Evolutionary conservation across 768 basidiomycete species (phyloP).

Genomic region (Rhodotorula taiwanensis): DNA sequence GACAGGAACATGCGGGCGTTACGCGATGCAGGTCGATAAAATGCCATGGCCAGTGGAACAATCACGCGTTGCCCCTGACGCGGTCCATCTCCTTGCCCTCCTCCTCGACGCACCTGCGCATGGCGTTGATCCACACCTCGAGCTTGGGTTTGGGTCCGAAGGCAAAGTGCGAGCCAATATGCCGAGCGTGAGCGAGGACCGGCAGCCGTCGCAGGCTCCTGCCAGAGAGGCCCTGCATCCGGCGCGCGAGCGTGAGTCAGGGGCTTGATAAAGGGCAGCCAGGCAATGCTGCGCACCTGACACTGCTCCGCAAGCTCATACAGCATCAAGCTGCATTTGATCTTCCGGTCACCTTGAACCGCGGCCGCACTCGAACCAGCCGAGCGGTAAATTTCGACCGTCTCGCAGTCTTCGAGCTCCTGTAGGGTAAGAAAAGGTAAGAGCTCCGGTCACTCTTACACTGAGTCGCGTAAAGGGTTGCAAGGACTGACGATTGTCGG

Average conservation of each 20-base stretch:
- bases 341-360: slow-evolving; percentile 12
- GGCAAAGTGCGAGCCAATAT: slow-evolving; percentile 51
- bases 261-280: background rate
- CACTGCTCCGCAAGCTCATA: slow-evolving; percentile 62
- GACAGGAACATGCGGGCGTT: too few species aligned
- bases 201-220: slow-evolving; percentile 87
- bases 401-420: slow-evolving; percentile 32
- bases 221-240: slow-evolving; percentile 73
- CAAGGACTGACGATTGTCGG: slow-evolving; percentile 55
- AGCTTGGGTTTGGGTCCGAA: slow-evolving; percentile 42
- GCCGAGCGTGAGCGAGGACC: slow-evolving; percentile 79
- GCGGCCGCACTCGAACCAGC: background rate
- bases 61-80: slow-evolving; percentile 26
- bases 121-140: slow-evolving; percentile 73
- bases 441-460: too few species aligned
- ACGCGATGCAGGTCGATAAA: too few species aligned
- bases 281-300: slow-evolving; percentile 54
- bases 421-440: background rate
- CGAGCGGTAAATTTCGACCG: slow-evolving; percentile 10
- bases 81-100: slow-evolving; percentile 43
- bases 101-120: slow-evolving; percentile 64
- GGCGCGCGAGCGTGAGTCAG: background rate
- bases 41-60: background rate
- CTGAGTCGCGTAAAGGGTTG: too few species aligned
- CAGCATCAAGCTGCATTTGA: slow-evolving; percentile 21